Base-by-base conservation (phyloP, 192 early-diverging fungal genomes). In the Martensiomyces pterosporus region DNA sequence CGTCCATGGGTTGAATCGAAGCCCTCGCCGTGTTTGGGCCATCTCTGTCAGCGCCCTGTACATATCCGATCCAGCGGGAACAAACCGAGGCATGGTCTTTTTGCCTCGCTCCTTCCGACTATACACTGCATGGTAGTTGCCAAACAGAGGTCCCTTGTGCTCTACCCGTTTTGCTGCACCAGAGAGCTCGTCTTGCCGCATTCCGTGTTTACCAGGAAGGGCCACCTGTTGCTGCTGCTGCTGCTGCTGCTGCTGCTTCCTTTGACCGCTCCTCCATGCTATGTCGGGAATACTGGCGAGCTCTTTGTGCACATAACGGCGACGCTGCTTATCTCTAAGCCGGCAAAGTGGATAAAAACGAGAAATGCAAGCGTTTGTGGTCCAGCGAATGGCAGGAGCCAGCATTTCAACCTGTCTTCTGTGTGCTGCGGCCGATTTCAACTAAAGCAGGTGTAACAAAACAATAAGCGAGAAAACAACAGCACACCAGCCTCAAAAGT, bases 1-100 rank as follows among this genome's bases (percentile, higher is more conserved):
- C 23, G 52, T 37, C 68, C 68, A 72, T 2, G 68, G 68, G n/a
- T 72, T 72, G 40, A 72, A 65, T 19, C 18, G 24, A 10, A 52
- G 19, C 4, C 49, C 34, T 1, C 22, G 44, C 12, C 53, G 35
- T 3, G 39, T 24, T 3, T 49, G 25, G 17, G 49, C 49, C 57
- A 52, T 63, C 2, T 36, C 40, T 2, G 14, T 43, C 19, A 52
- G 25, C 14, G 57, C 61, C 3, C 9, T 21, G 56, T 64, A n/a
- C 29, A 72, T 35, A 2, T 60, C 46, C 2, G 62, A 46, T 21
- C 10, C 32, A 5, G 24, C 24, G 6, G 69, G 62, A 16, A 72
- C 47, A 9, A 52, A 22, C 14, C 41, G 24, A 15, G 55, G 63
- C 17, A 64, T 27, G 18, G 1, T 48, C 24, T 35, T 37, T 17